Percentiles rank a stretch among this genome's conserved stretches.
Evolutionary conservation across 2,329 filamentous ascomycete genomes (phyloP).

Genomic region (Trichoderma atrobrunneum): DNA sequence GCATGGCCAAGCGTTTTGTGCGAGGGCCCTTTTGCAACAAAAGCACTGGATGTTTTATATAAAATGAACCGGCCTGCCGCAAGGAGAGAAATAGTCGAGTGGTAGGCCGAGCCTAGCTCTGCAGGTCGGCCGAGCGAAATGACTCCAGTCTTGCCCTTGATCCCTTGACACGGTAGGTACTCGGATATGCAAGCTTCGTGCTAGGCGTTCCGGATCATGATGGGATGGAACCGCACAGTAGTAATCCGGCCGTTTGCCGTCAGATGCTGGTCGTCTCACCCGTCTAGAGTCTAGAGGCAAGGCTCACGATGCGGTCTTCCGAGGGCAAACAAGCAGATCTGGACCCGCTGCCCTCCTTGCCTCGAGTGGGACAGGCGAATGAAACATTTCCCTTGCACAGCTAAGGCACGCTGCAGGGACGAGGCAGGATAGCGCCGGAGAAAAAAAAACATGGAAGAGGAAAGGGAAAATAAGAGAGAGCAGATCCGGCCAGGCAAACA

Average conservation of each 20-base stretch:
- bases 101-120: neutral
- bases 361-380: neutral
- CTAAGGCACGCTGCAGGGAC: constrained; percentile 15
- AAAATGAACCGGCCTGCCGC: neutral
- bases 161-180: neutral
- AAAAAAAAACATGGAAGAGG: neutral
- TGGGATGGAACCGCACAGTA: neutral
- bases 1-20: neutral
- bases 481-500: neutral
- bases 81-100: constrained; percentile 3
- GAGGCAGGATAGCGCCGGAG: constrained; percentile 1
- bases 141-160: constrained; percentile 2
- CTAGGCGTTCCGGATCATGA: neutral
- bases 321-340: constrained; percentile 13
- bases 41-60: constrained; percentile 3
- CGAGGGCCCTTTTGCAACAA: neutral
- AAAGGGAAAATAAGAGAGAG: neutral
- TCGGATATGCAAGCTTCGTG: neutral
- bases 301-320: constrained; percentile 7
- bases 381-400: constrained; percentile 16
- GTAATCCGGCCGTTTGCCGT: neutral
- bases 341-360: constrained; percentile 7
- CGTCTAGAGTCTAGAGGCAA: neutral
- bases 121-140: neutral
- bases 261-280: neutral